These are phyloP conservation scores for Biscogniauxia marginata DNA, from an alignment of 2,329 filamentous ascomycete species.

Conservation along the genomic window DNA sequence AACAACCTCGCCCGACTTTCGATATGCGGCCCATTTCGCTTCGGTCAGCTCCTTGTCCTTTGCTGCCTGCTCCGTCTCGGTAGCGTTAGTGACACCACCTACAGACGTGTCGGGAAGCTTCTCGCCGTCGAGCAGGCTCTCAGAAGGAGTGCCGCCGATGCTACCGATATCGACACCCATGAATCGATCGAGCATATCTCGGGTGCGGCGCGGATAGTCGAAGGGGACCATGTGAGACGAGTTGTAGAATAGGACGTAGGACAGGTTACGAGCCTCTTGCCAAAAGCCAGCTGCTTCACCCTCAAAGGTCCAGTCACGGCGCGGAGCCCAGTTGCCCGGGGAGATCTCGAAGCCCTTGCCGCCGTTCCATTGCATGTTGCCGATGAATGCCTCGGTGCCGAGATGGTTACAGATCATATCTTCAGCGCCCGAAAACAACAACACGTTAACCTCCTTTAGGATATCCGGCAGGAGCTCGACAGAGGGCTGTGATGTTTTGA, in stretches of 20 bases:
- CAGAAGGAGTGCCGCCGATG: constrained; percentile 77
- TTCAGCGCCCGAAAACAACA: constrained; percentile 90
- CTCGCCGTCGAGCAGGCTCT: constrained; percentile 82
- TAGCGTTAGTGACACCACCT: constrained; percentile 63
- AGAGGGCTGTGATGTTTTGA: constrained; percentile 69
- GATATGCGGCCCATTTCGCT: constrained; percentile 86
- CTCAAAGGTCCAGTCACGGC: constrained; percentile 91
- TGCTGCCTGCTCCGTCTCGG: constrained; percentile 63
- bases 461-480: constrained; percentile 74
- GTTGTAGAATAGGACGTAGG: constrained; percentile 94
- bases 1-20: constrained; percentile 81
- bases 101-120: constrained; percentile 77
- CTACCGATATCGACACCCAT: constrained; percentile 87
- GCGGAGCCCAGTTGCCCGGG: constrained; percentile 87
- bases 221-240: constrained; percentile 98
- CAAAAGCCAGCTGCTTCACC: constrained; percentile 85
- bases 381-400: constrained; percentile 87
- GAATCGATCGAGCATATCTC: constrained; percentile 97
- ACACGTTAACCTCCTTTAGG: constrained; percentile 71
- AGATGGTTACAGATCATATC: constrained; percentile 97
- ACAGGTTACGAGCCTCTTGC: constrained; percentile 91
- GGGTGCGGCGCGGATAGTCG: constrained; percentile 79
- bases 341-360: constrained; percentile 87
- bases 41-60: constrained; percentile 72
- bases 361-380: constrained; percentile 87